phyloP scores from a whole-genome alignment of 495 filamentous ascomycete genomes.

The Neurospora pannonica region DNA sequence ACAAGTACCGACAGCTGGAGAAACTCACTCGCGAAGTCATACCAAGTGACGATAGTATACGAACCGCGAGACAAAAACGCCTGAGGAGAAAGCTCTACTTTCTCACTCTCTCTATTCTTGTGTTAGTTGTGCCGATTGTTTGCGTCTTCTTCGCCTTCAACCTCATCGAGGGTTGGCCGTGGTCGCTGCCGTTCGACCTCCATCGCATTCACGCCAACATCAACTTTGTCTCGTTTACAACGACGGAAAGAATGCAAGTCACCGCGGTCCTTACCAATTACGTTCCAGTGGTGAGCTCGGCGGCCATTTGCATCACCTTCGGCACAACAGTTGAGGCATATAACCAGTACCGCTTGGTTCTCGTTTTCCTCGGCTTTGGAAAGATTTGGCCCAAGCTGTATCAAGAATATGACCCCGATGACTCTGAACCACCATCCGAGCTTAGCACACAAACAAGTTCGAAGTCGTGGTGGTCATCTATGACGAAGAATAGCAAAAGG shows the following conservation, averaged over 20 bases:
- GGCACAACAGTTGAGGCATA: conserved; percentile 69
- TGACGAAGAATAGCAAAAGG: not conserved
- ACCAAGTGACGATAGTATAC: conserved; percentile 34
- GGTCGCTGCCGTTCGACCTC: conserved; percentile 40
- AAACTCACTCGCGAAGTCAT: conserved; percentile 51
- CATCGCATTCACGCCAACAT: conserved; percentile 37
- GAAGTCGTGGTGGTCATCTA: conserved; percentile 7
- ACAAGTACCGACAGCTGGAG: conserved; percentile 59
- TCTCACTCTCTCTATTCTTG: conserved; percentile 57
- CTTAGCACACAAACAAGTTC: not conserved
- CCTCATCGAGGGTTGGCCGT: conserved; percentile 37
- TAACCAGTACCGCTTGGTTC: conserved; percentile 56
- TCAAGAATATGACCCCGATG: conserved; percentile 17
- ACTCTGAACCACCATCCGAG: not conserved
- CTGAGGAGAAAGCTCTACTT: conserved; percentile 69
- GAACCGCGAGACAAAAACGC: conserved; percentile 41
- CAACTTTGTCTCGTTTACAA: conserved; percentile 52
- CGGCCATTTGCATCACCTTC: conserved; percentile 67
- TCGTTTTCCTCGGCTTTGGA: conserved; percentile 42
- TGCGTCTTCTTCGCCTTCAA: conserved; percentile 52
- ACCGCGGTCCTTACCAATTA: conserved; percentile 55
- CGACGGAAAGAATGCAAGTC: conserved; percentile 36
- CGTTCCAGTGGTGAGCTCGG: conserved; percentile 50
- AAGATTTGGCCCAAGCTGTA: conserved; percentile 34
- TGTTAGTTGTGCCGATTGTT: conserved; percentile 55